Percentiles rank a stretch among this genome's conserved stretches.
These are phyloP conservation scores for Pneumocystis murina DNA, from an alignment of 1,139 yeast genomes.

Conservation along the genomic window DNA sequence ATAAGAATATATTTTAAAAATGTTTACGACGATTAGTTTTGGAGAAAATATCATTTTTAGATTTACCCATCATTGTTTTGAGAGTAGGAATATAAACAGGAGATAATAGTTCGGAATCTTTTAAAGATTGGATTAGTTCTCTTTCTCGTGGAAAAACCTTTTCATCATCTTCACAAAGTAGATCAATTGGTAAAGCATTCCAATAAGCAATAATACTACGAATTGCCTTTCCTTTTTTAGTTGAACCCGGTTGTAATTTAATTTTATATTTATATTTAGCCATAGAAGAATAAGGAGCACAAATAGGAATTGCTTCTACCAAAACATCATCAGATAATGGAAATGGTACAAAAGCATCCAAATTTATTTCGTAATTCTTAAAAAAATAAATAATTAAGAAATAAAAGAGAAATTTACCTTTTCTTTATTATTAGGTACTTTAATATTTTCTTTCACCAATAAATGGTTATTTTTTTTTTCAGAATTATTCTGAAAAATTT, in stretches of 20 bases:
- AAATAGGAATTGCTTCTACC: slow-evolving; percentile 62
- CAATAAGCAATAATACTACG: slow-evolving; percentile 37
- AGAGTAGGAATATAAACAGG: neutral
- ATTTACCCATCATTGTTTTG: neutral
- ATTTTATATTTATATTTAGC: slow-evolving; percentile 65
- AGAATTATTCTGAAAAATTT: slow-evolving; percentile 15
- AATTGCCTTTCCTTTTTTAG: slow-evolving; percentile 81
- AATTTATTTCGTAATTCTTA: slow-evolving; percentile 3
- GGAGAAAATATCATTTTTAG: neutral
- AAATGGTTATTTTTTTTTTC: slow-evolving; percentile 16
- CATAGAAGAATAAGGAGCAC: slow-evolving; percentile 84
- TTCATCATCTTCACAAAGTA: slow-evolving; percentile 33
- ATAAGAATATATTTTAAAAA: no score
- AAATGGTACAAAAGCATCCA: slow-evolving; percentile 25
- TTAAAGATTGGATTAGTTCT: slow-evolving; percentile 40
- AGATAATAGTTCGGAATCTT: slow-evolving; percentile 25
- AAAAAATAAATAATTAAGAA: neutral
- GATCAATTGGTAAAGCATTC: slow-evolving; percentile 41
- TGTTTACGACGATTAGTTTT: neutral
- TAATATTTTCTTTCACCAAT: slow-evolving; percentile 21
- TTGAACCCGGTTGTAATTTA: slow-evolving; percentile 72
- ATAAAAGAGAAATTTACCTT: slow-evolving; percentile 17
- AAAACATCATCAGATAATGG: slow-evolving; percentile 28
- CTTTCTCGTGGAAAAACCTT: slow-evolving; percentile 62
- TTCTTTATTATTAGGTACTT: slow-evolving; percentile 22